Percentiles rank a stretch among this genome's conserved stretches.
phyloP scores from a whole-genome alignment of 73 alveolate genomes.

The Durusdinium trenchii region DNA sequence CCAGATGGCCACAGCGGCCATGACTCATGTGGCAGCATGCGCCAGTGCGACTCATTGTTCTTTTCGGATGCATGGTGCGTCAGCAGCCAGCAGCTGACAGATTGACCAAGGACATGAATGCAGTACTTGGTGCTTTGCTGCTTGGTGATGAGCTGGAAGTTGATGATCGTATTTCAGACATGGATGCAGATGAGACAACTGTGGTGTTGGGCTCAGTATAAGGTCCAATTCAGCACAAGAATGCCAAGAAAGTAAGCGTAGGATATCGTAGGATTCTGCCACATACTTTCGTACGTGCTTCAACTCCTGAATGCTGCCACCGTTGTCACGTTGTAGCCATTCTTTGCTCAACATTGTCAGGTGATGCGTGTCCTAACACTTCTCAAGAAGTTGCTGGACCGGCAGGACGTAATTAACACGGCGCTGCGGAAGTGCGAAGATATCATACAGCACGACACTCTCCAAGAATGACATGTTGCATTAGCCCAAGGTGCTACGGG shows the following conservation, averaged over 20 bases:
- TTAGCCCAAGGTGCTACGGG: too few species aligned
- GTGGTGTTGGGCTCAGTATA: neutral
- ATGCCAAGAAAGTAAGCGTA: too few species aligned
- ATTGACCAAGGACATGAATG: constrained; percentile 77
- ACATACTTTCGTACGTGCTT: too few species aligned
- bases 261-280: too few species aligned
- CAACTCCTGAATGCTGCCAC: too few species aligned
- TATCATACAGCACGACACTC: too few species aligned
- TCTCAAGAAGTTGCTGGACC: constrained; percentile 55
- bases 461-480: too few species aligned
- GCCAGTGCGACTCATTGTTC: too few species aligned
- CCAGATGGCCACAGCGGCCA: too few species aligned
- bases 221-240: neutral
- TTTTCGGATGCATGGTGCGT: neutral
- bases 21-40: too few species aligned
- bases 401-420: constrained; percentile 53
- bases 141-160: constrained; percentile 37
- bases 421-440: too few species aligned
- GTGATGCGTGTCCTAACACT: constrained; percentile 60
- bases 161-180: neutral
- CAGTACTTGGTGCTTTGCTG: constrained; percentile 59
- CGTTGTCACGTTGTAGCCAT: too few species aligned
- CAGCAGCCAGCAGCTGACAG: neutral
- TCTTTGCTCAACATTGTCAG: neutral
- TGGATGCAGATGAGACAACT: neutral